Evolutionary conservation across 768 basidiomycete species (phyloP).

Genomic region (Cubamyces sp.): DNA sequence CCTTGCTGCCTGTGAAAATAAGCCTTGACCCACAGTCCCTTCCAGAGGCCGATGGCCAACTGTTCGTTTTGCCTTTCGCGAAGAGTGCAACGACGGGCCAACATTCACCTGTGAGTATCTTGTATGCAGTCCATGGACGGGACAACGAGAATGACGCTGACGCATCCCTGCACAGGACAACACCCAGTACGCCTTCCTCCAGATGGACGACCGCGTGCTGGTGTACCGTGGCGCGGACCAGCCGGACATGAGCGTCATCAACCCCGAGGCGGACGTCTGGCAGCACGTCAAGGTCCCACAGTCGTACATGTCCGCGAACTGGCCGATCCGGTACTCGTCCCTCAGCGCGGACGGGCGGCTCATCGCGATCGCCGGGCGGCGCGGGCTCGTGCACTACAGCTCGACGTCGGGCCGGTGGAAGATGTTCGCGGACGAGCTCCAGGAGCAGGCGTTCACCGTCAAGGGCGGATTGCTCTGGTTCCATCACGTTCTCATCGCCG

Average conservation of each 20-base stretch:
- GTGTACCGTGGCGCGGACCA: conserved; percentile 97
- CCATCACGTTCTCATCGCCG: conserved; percentile 91
- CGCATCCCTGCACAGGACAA: conserved; percentile 68
- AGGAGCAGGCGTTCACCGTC: conserved; percentile 87
- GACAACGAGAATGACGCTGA: neutral
- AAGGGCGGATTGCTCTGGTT: conserved; percentile 96
- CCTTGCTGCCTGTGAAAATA: neutral
- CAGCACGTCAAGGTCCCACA: conserved; percentile 94
- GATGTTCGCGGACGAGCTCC: conserved; percentile 73
- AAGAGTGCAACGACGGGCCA: conserved; percentile 93
- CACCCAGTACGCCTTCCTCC: conserved; percentile 92
- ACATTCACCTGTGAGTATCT: conserved; percentile 76
- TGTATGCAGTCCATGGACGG: too few species aligned
- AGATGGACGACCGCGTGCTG: conserved; percentile 92
- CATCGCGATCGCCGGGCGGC: conserved; percentile 89
- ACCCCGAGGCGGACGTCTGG: conserved; percentile 98
- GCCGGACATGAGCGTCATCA: conserved; percentile 97
- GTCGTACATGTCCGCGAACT: conserved; percentile 85
- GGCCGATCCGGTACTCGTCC: conserved; percentile 93
- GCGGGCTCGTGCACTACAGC: conserved; percentile 93
- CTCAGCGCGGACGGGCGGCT: conserved; percentile 90
- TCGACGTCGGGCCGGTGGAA: conserved; percentile 96
- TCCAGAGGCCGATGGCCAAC: conserved; percentile 64
- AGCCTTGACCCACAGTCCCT: neutral
- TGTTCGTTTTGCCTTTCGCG: conserved; percentile 89